Percentiles rank a stretch among this genome's conserved stretches.
Conservation (phyloP, 2,329 filamentous ascomycete species). For the Rhynchosporium graminicola region DNA sequence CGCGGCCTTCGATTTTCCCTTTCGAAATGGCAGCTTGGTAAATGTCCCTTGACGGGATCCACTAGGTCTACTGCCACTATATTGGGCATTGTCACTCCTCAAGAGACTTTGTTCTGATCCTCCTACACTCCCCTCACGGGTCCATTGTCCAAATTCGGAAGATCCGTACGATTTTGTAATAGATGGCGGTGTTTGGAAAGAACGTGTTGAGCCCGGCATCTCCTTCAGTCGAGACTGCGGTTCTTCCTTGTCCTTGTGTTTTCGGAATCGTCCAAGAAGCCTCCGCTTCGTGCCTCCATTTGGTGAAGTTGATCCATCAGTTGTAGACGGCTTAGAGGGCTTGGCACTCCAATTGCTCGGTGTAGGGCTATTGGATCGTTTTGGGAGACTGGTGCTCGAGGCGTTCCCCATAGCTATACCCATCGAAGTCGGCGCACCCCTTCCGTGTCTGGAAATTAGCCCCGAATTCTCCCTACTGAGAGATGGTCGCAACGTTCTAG, state of each 20-base stretch:
- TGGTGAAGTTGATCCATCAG: constrained; percentile 52
- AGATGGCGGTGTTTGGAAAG: constrained; percentile 45
- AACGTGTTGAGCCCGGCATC: constrained; percentile 54
- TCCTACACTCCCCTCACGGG: constrained; percentile 36
- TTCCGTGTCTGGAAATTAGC: constrained; percentile 51
- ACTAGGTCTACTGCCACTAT: constrained; percentile 17
- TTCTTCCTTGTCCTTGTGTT: constrained; percentile 57
- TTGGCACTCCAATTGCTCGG: constrained; percentile 60
- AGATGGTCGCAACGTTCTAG: constrained; percentile 67
- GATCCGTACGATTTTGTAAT: constrained; percentile 30
- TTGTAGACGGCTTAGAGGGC: constrained; percentile 27
- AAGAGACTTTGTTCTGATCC: constrained; percentile 36
- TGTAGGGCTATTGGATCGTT: constrained; percentile 77
- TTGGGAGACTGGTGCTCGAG: constrained; percentile 42
- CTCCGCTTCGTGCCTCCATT: constrained; percentile 36
- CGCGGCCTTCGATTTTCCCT: constrained; percentile 52
- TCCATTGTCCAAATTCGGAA: constrained; percentile 36
- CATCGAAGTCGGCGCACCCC: constrained; percentile 45
- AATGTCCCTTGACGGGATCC: constrained; percentile 37
- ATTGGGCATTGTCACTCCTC: constrained; percentile 30
- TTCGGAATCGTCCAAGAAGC: constrained; percentile 39
- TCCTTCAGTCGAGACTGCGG: constrained; percentile 48
- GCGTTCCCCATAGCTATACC: constrained; percentile 34
- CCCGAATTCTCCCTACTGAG: constrained; percentile 75
- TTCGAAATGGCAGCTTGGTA: constrained; percentile 62